Evolutionary conservation across 169 alveolate genomes (phyloP).

Genomic region (Eimeria acervulina): DNA sequence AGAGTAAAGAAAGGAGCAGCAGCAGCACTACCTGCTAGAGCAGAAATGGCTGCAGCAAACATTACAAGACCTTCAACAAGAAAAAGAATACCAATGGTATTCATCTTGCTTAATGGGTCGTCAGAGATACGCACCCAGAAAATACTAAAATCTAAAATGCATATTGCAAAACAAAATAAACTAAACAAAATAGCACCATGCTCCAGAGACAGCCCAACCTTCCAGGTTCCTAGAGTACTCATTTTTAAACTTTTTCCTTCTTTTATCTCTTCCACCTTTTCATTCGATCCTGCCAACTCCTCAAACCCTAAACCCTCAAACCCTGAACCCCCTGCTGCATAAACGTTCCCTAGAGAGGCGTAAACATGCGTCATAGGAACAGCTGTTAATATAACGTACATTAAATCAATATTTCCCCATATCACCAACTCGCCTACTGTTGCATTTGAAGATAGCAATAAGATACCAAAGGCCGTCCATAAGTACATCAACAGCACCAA

Average conservation of each 20-base stretch:
- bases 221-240: conserved; percentile 56
- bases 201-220: conserved; percentile 56
- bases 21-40: conserved; percentile 22
- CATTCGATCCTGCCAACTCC: not conserved
- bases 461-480: conserved; percentile 38
- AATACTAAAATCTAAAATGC: conserved; percentile 32
- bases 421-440: conserved; percentile 19
- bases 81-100: not conserved
- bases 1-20: not conserved
- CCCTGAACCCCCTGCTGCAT: conserved; percentile 60
- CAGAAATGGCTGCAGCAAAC: not conserved
- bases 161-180: conserved; percentile 42
- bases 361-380: conserved; percentile 55
- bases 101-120: not conserved
- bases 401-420: conserved; percentile 18
- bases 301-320: not conserved
- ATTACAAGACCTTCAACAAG: conserved; percentile 33
- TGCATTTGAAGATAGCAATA: not conserved
- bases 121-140: conserved; percentile 37
- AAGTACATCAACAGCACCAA: not conserved
- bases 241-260: conserved; percentile 20
- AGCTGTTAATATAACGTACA: conserved; percentile 28
- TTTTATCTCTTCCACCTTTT: not conserved
- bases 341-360: conserved; percentile 67
- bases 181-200: conserved; percentile 34